A percentile compares a stretch with the other conserved stretches of the same genome.
Evolutionary conservation across 495 filamentous ascomycete species (phyloP).

Genomic region (Trichoderma erinaceum): DNA sequence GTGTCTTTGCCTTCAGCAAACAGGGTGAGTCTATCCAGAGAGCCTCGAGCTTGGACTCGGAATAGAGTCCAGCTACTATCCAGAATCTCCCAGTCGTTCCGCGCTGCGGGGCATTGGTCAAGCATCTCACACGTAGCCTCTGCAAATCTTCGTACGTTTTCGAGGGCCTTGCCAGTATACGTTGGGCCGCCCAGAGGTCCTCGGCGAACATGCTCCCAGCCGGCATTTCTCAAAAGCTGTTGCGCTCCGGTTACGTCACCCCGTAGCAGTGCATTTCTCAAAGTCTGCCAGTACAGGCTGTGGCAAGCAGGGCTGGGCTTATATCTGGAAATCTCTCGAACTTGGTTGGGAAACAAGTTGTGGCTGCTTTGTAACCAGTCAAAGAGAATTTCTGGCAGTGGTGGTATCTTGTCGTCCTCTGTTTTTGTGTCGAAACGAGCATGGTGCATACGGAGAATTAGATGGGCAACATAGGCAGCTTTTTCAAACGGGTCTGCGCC

Average conservation of each 20-base stretch:
- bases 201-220: constrained; percentile 62
- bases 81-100: constrained; percentile 68
- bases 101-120: constrained; percentile 61
- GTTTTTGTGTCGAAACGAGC: constrained; percentile 44
- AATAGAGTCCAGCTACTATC: constrained; percentile 73
- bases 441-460: constrained; percentile 71
- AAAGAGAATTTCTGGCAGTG: constrained; percentile 67
- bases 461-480: constrained; percentile 62
- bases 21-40: constrained; percentile 58
- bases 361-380: constrained; percentile 72
- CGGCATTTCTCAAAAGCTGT: constrained; percentile 58
- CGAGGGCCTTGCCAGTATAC: constrained; percentile 64
- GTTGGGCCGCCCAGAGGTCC: constrained; percentile 47
- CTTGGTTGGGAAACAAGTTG: constrained; percentile 52
- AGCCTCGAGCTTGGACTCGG: constrained; percentile 59
- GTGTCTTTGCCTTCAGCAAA: constrained; percentile 68
- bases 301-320: constrained; percentile 68
- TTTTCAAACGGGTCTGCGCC: constrained; percentile 55
- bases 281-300: constrained; percentile 69
- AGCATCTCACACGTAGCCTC: constrained; percentile 59
- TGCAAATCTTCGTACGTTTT: constrained; percentile 63
- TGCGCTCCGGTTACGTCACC: constrained; percentile 61
- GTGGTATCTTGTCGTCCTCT: constrained; percentile 29
- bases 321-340: constrained; percentile 52
- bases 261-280: constrained; percentile 61